Base-by-base conservation (phyloP, 2,329 filamentous ascomycete species). In the Aspergillus sp. region DNA sequence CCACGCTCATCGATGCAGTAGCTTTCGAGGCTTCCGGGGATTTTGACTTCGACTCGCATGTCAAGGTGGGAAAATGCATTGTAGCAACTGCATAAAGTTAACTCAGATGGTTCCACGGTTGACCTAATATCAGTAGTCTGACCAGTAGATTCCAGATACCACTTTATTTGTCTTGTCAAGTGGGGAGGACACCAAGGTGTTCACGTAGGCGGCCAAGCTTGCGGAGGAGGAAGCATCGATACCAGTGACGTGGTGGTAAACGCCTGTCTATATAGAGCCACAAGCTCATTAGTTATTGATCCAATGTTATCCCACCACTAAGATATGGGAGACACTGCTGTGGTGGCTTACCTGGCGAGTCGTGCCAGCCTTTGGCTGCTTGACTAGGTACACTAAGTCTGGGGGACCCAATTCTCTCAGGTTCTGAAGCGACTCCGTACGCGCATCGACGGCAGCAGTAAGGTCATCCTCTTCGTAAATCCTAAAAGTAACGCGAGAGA, bases 1-100 rank as follows among this genome's bases (percentile, higher is more conserved):
- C 95, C 95, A 68, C 93, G 87, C 78, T 99, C 95, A 74, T 99
- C 93, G 57, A 99, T 90, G 74, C 93, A 98, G 74, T 97, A 98
- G 76, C 91, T 96, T 75, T 99, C 93, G 52, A 99, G 91, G 9
- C 90, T 95, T 60, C 95, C 95, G 17, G 95, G 95, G 63, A 99
- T 98, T 64, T 93, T 93, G 59, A 99, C 93, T 71, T 98, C 93
- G 12, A 99, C 93, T 60, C 95, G 91, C 95, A 99, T 99, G 71
- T 99, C 95, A 53, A 98, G 83, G 63, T 96, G 86, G 5, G 95
- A 98, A 76, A 99, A 97, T 64, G 95, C 95, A 90, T 99, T 99
- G 83, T 99, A 99, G 78, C 95, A 99, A 78, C 83, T 86, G 69
- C n/a, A 51, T 22, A 58, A 52, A 6, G 60, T 66, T 56, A 70